Base-by-base conservation (phyloP, 2,329 filamentous ascomycete genomes). In the Colletotrichum tropicicola region DNA sequence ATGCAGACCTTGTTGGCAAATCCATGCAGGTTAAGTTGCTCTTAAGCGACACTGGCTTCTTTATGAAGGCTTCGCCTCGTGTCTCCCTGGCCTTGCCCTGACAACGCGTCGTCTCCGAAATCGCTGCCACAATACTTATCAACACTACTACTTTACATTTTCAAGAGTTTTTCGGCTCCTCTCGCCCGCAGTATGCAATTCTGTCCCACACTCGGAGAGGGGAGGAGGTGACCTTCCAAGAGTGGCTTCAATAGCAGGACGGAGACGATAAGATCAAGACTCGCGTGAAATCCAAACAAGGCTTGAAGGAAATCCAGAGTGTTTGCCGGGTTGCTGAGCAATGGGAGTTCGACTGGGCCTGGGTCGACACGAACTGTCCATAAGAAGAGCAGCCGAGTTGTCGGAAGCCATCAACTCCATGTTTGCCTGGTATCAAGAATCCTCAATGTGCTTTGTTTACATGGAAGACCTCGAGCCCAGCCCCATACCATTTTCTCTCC, bases 201-300 rank as follows among this genome's bases (percentile, higher is more conserved):
- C 65, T 77, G 12, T 76, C 74, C 13, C 74, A 77, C 56, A 74
- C 72, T 5, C 74, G 73, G 71, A 69, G 65, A 13, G 17, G 55
- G 0, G 73, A 75, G 5, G 74, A 77, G 48, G 69, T 75, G 28
- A 70, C 66, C 12, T 68, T 69, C 28, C 68, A 71, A 32, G 70
- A 75, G 4, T 53, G 59, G 32, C 27, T 30, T 5, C 10, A 17
- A 8, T 51, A 35, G 59, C 43, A 57, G 21, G 17, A 49, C 6
- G 35, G 27, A 4, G 23, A 12, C n/a, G 10, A n/a, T 3, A 10
- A n/a, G 8, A 17, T 17, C 6, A 19, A 15, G 6, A 19, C 28
- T 13, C 19, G 21, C 2, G 45, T 13, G 6, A 21, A 51, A 9
- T 25, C 44, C 27, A 60, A 59, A 21, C 56, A 23, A 1, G 72